phyloP scores from a whole-genome alignment of 805 yeast species.

The Wickerhamomyces bisporus region DNA sequence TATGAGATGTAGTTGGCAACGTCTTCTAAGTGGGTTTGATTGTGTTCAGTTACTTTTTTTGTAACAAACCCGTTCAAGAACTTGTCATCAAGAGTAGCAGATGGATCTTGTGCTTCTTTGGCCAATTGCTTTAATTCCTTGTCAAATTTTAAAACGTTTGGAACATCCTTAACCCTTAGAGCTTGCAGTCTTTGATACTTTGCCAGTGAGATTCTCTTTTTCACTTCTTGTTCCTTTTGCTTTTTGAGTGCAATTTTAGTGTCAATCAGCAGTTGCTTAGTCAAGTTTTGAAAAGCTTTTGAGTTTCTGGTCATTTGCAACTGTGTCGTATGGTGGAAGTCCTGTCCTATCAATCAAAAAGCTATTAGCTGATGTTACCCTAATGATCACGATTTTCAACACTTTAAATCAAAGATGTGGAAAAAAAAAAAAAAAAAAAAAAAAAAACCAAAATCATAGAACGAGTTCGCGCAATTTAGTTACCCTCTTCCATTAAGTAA shows the following conservation, averaged over 20 bases:
- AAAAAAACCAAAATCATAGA: too few species aligned
- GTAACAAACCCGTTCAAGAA: slow-evolving; percentile 11
- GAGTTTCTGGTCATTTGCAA: slow-evolving; percentile 4
- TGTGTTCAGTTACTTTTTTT: slow-evolving; percentile 15
- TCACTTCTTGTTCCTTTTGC: slow-evolving; percentile 20
- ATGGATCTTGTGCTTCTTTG: slow-evolving; percentile 14
- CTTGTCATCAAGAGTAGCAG: slow-evolving; percentile 10
- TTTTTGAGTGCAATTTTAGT: slow-evolving; percentile 19
- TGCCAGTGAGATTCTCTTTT: slow-evolving; percentile 21
- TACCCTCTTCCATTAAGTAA: background rate
- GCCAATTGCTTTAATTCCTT: slow-evolving; percentile 14
- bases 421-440: too few species aligned
- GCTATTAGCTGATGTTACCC: too few species aligned
- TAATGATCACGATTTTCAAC: too few species aligned
- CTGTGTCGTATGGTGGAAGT: background rate
- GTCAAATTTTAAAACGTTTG: slow-evolving; percentile 17
- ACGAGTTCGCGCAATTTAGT: background rate
- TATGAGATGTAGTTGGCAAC: slow-evolving; percentile 56
- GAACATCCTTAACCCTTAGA: slow-evolving; percentile 15
- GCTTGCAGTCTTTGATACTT: slow-evolving; percentile 24
- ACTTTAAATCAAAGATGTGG: too few species aligned
- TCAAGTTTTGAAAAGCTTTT: slow-evolving; percentile 15
- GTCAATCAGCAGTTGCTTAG: slow-evolving; percentile 19
- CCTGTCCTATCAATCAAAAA: too few species aligned
- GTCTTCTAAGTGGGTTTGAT: slow-evolving; percentile 45